Evolutionary conservation across 2,329 filamentous ascomycete species (phyloP).

Genomic region (Pleurostoma richardsiae): DNA sequence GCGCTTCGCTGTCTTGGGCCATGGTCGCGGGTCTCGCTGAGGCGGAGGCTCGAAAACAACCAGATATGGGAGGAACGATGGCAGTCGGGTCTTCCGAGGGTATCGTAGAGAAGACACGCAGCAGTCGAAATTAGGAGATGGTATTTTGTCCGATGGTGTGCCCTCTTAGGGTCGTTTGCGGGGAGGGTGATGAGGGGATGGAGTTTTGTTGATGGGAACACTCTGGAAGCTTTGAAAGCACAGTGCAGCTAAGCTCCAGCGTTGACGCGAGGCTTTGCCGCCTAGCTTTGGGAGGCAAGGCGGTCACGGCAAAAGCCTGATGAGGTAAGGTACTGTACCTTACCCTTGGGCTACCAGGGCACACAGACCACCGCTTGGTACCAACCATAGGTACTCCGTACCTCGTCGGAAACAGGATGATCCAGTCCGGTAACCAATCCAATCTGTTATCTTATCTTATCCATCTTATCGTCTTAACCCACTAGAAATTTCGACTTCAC

Average conservation of each 20-base stretch:
- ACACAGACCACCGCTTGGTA: no score
- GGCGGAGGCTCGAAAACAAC: background rate
- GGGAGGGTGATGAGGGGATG: background rate
- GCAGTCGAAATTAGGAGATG: no score
- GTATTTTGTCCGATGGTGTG: no score
- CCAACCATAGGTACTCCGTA: no score
- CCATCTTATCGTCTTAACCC: background rate
- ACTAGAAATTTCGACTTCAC: background rate
- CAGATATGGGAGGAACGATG: background rate
- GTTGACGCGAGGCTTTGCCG: conserved; percentile 30
- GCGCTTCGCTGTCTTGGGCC: conserved; percentile 89
- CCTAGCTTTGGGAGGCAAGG: conserved; percentile 17
- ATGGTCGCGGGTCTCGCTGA: conserved; percentile 39
- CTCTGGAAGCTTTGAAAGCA: conserved; percentile 11
- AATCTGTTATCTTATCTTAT: background rate
- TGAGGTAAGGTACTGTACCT: background rate
- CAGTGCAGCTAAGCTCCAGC: conserved; percentile 10
- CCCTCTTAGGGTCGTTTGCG: no score
- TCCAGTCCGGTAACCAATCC: no score
- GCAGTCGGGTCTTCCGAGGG: no score
- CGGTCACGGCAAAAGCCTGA: background rate
- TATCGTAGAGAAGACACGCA: no score
- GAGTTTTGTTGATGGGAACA: conserved; percentile 8
- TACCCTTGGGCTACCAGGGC: no score
- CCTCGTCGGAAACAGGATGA: no score